These are phyloP conservation scores for Leucosporidium yakuticum DNA, from an alignment of 768 basidiomycete genomes.

Conservation along the genomic window DNA sequence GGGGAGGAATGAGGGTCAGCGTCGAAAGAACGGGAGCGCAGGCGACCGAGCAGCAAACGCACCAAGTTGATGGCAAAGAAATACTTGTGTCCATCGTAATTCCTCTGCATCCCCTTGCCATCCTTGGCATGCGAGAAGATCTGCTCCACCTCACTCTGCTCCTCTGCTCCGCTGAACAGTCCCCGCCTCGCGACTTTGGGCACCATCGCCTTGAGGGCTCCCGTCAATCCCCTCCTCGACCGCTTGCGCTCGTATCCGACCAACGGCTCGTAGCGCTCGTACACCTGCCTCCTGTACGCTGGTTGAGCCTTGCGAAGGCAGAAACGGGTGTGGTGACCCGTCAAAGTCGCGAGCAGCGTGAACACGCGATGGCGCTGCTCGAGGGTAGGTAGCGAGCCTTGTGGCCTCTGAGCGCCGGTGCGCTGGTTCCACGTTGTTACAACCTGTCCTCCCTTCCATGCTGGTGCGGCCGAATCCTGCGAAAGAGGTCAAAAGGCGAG, in stretches of 20 bases:
- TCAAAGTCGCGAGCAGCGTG: constrained; percentile 75
- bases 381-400: constrained; percentile 58
- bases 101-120: constrained; percentile 37
- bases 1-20: neutral
- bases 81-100: constrained; percentile 71
- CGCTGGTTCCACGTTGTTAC: constrained; percentile 32
- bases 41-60: constrained; percentile 1
- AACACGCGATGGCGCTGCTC: constrained; percentile 81
- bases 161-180: constrained; percentile 23
- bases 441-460: constrained; percentile 29
- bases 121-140: constrained; percentile 45
- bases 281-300: constrained; percentile 74
- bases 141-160: constrained; percentile 33
- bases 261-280: constrained; percentile 75
- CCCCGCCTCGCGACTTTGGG: constrained; percentile 29
- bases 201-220: constrained; percentile 34
- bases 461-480: constrained; percentile 15
- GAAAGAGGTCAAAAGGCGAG: neutral
- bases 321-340: constrained; percentile 77
- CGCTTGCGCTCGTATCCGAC: constrained; percentile 63
- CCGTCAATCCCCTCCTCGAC: constrained; percentile 37
- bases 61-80: constrained; percentile 94
- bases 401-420: constrained; percentile 27
- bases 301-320: constrained; percentile 65
- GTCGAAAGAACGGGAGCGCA: neutral